Base-by-base conservation (phyloP, 345 rosid genomes). In the Populus alba region DNA sequence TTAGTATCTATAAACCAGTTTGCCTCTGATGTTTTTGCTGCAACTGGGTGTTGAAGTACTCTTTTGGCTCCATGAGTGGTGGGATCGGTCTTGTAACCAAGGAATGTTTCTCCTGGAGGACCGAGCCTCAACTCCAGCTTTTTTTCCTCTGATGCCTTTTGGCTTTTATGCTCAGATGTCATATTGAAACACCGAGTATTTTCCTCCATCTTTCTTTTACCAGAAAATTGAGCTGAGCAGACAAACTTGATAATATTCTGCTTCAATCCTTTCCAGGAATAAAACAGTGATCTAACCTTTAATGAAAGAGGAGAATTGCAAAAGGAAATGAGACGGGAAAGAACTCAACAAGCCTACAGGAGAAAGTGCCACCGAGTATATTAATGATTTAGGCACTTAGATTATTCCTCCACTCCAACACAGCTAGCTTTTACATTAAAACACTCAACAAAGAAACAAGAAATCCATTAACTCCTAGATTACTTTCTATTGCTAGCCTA, bases 71-170 rank as follows among this genome's bases (percentile, higher is more conserved):
- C 84, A 75, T 76, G 70, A 59, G 11, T 27, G 35, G 20, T 15
- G 18, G 65, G 37, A 29, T 16, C 49, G 3, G 68, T 39, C 61
- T 66, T 17, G 73, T 63, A 37, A 72, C 71, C 68, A 68, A 41
- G 31, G 31, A 57, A 51, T 20, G n/a, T 53, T 66, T 81, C 86
- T 74, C 83, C 86, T 0, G 87, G 90, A 68, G 86, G 88, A 83
- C 85, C 83, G 43, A 88, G 86, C 71, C 83, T 87, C 69, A 86
- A 74, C 76, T 84, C 88, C 83, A 87, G 74, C 69, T 68, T 84
- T 23, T 86, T 79, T 62, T 82, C 88, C 17, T 83, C 83, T 22
- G 80, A 31, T 22, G 51, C 68, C 23, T 78, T 61, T 6, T 35
- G 51, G 9, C 16, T 67, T 29, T 11, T 31, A 35, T 49, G 62